Percentiles rank a stretch among this genome's conserved stretches.
phyloP scores from a whole-genome alignment of 139 green algal genomes.

The Pseudopediastrum boryanum region DNA sequence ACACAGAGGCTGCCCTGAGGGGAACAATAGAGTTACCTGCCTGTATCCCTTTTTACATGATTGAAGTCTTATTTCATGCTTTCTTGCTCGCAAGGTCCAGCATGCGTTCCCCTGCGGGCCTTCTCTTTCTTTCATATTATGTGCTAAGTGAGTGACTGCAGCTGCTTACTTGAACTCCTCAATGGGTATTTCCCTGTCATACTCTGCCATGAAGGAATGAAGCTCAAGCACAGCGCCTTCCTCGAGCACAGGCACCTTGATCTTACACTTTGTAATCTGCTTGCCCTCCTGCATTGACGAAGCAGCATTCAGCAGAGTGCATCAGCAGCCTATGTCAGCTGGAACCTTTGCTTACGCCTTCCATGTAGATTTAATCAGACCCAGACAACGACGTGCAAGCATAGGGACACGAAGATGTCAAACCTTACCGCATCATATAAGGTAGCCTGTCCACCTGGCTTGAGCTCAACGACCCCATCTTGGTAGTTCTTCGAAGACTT shows the following conservation, averaged over 20 bases:
- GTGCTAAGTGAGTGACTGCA: not conserved
- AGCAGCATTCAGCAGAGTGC: not conserved
- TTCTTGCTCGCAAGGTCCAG: not conserved
- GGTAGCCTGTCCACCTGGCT: not conserved
- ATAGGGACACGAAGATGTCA: not conserved
- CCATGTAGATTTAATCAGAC: not conserved
- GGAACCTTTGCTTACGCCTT: not conserved
- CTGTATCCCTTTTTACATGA: not conserved
- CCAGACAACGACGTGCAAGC: not conserved
- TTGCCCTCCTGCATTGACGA: constrained; percentile 57
- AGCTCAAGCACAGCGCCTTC: constrained; percentile 50
- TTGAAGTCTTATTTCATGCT: not conserved
- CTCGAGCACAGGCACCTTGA: constrained; percentile 40
- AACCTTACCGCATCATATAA: not conserved
- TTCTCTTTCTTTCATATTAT: not conserved
- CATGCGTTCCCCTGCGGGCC: not conserved
- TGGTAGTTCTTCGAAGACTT: not conserved
- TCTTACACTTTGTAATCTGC: constrained; percentile 41
- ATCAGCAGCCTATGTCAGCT: not conserved
- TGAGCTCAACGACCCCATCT: not conserved
- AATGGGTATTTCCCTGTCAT: constrained; percentile 46
- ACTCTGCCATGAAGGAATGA: constrained; percentile 64
- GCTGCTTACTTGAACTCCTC: constrained; percentile 57
- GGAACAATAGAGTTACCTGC: not conserved
- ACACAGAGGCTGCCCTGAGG: not conserved